These are phyloP conservation scores for Escallonia rubra DNA, from an alignment of 129 eudicot species.

Conservation along the genomic window DNA sequence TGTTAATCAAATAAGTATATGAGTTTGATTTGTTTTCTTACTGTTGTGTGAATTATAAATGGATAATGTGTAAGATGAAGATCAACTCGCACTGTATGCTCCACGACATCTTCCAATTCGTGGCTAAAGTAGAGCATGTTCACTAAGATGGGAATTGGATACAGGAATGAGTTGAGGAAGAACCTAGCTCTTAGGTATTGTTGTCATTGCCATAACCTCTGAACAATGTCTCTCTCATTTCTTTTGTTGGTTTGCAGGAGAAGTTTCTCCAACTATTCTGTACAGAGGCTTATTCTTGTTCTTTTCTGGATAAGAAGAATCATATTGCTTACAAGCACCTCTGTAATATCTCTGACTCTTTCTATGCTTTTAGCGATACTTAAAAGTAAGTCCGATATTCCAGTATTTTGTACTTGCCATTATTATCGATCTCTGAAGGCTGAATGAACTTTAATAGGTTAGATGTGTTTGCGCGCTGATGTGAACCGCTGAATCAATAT, in stretches of 20 bases:
- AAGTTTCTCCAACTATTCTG: conserved; percentile 70
- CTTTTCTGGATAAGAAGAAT: conserved; percentile 56
- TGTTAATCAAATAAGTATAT: too few relatives aligned
- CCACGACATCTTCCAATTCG: background rate
- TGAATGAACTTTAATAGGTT: too few relatives aligned
- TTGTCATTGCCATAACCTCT: background rate
- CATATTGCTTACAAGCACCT: conserved; percentile 55
- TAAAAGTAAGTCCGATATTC: background rate
- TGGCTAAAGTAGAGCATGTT: background rate
- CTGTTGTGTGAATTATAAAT: background rate
- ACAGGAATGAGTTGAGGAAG: too few relatives aligned
- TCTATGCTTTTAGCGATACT: background rate
- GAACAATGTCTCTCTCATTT: background rate
- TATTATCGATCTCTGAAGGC: too few relatives aligned
- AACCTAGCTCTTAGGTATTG: too few relatives aligned
- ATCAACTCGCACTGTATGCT: background rate
- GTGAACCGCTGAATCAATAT: too few relatives aligned
- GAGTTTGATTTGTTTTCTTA: background rate
- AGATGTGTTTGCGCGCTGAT: too few relatives aligned
- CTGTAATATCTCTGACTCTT: conserved; percentile 35
- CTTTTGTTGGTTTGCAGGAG: conserved; percentile 48
- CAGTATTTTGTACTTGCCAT: too few relatives aligned
- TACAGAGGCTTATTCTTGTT: conserved; percentile 64
- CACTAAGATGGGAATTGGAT: background rate
- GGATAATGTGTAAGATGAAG: too few relatives aligned